Evolutionary conservation across 371 early-diverging fungal genomes (phyloP), one percentile per base, ranked within the genome.

Genomic region (Astathelohania contejeani): DNA sequence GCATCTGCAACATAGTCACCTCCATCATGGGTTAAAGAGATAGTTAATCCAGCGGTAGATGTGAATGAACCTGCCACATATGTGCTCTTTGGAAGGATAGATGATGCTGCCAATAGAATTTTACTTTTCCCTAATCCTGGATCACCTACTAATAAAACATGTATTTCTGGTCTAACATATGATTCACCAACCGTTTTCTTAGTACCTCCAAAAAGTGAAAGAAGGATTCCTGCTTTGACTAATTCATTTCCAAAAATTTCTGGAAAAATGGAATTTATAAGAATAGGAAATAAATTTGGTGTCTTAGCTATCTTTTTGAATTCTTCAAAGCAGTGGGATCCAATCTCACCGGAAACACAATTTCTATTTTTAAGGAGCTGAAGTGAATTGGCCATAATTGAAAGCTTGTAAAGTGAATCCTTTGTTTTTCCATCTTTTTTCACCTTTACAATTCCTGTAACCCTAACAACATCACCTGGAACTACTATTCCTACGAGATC

Each of bases 1-100:
- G 83, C 83, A 47, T 87, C 85, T 19, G 84, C 73, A 3, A 79
- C 81, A 71, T 79, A 83, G 37, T 85, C 85, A 16, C 80, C 80
- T 6, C 76, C 55, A 40, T 84, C 85, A 60, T 82, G 79, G 35
- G 75, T 79, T 22, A 86, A 65, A 0, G 83, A 80, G 14, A 85
- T 83, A 0, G 86, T 85, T 48, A 86, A 70, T 3, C 86, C 87
- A 35, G 81, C 79, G 1, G 82, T 76, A 0, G 84, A 82, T 1
- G 82, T 79, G 25, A 79, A 76, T 44, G 72, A 78, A 4, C 79
- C 80, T 38, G 77, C 75, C 7, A 79, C 74, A 63, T 79, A 80
- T 38, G 76, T 77, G 37, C 77, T 78, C 32, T 79, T 72, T 16
- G 81, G 79, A 24, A 80, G 71, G 23, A 79, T 69, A 38, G 63